Base-by-base conservation (phyloP, 176 grass and related monocot genomes). In the Rhipidocladum racemiflorum region DNA sequence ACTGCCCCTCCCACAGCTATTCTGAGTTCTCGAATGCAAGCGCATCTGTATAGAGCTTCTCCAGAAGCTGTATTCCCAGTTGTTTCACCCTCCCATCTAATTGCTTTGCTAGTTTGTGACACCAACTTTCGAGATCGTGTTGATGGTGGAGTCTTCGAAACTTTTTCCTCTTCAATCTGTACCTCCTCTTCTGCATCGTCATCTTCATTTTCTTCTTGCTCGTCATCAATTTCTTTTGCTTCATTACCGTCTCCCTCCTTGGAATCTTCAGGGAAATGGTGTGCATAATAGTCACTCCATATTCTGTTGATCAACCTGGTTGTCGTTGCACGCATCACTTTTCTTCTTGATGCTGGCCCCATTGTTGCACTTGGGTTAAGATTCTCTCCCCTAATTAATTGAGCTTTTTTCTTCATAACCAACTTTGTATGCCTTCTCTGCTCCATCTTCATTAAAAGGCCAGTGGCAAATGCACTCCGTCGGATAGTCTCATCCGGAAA, bases 321-420 rank as follows among this genome's bases (percentile, higher is more conserved):
- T 46, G 93, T 93, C 20, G 93, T 97, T 18, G 90, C 93, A 76
- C 91, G 88, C 93, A 97, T 97, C n/a, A 79, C 72, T 75, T 97
- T 93, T 40, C 46, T 85, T 67, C 67, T 92, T 9, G 79, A 50
- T 71, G 63, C 38, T 32, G 81, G 88, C 0, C 80, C 77, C 77
- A 88, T 85, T 72, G 54, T 84, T 74, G 90, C 90, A 57, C 84
- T 91, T 34, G 93, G 88, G 18, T 97, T 93, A 71, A 87, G 67
- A 84, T 97, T 97, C 72, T 60, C 83, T 42, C 81, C 85, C 77
- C 85, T 93, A 23, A 21, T 75, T 1, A 38, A 48, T 62, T 78
- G 43, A 72, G 77, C 45, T 76, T 87, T 92, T 72, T 91, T 91
- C 86, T 93, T 93, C 81, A 87, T 87, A 9, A 76, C n/a, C 59